A percentile compares a stretch with the other conserved stretches of the same genome.
phyloP scores from a whole-genome alignment of 495 filamentous ascomycete species.

The Neurospora sp. region DNA sequence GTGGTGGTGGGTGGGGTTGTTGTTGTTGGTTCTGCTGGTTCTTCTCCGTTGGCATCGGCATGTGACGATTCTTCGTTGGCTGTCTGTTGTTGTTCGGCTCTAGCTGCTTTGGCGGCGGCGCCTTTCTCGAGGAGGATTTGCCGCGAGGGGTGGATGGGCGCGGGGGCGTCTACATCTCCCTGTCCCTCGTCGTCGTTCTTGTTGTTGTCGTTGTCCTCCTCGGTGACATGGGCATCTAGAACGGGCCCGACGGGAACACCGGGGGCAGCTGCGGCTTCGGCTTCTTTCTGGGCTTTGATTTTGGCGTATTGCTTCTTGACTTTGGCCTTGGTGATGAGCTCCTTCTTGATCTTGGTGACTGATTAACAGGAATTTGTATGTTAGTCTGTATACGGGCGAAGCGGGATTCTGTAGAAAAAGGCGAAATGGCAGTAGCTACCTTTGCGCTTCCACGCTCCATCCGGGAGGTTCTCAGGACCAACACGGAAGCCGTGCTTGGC shows the following conservation, averaged over 20 bases:
- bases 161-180: background rate
- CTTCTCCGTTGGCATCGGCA: background rate
- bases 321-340: conserved; percentile 88
- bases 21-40: background rate
- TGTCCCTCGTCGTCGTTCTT: background rate
- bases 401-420: background rate
- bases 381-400: conserved; percentile 2
- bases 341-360: conserved; percentile 89
- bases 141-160: background rate
- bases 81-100: background rate
- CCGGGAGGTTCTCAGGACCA: conserved; percentile 86
- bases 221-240: background rate
- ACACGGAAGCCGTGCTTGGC: conserved; percentile 51
- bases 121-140: conserved; percentile 7
- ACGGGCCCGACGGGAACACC: background rate
- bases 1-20: background rate
- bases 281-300: conserved; percentile 48
- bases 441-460: conserved; percentile 86
- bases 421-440: conserved; percentile 35
- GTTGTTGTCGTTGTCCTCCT: background rate
- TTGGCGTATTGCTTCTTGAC: conserved; percentile 90
- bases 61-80: background rate
- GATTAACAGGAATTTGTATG: background rate
- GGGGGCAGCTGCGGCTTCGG: background rate
- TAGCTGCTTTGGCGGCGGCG: conserved; percentile 11